Evolutionary conservation across 257 asterid species (phyloP), one percentile per base, ranked within the genome.

Genomic region (Nicotiana otophora): DNA sequence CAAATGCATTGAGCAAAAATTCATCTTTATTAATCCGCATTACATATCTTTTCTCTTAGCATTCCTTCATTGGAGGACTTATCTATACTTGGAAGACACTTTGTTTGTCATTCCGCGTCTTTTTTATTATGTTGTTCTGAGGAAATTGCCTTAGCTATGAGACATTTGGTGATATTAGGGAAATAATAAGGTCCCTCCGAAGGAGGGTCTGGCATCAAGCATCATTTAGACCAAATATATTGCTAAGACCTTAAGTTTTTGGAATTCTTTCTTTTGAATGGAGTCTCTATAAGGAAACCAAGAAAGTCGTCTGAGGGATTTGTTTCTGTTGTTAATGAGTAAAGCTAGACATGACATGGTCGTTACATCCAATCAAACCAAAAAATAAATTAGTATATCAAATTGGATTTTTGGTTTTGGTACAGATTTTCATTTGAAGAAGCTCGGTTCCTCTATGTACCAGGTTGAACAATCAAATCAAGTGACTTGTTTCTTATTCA

Each of bases 161-260:
- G 80, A 26, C 62, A 48, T 75, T 75, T 75, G 63, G 80, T 75
- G 2, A 51, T 75, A 51, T 74, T 75, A 75, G 80, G 28, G 46
- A 75, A 28, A 75, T 17, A 75, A 28, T 48, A 75, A 48, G 26
- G 80, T 75, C 28, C 3, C 39, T 51, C 80, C 80, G 46, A 75
- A 75, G 64, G 80, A 75, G 80, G 63, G 46, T 19, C 63, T 51
- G 17, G 64, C 46, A 14, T 75, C 46, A 4, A 75, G 46, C 28
- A 75, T 75, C 63, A 75, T 26, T 51, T 51, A 15, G 63, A 75
- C 80, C 63, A 28, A 42, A 75, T 26, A 26, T 75, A 72, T 72
- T 39, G 78, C 60, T 12, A 72, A 46, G 61, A 72, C 61, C 36
- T 2, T 46, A 23, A 4, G 55, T 69, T 69, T 36, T 69, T 39